Conservation (phyloP, 768 basidiomycete genomes). For the Tricholoma matsutake region DNA sequence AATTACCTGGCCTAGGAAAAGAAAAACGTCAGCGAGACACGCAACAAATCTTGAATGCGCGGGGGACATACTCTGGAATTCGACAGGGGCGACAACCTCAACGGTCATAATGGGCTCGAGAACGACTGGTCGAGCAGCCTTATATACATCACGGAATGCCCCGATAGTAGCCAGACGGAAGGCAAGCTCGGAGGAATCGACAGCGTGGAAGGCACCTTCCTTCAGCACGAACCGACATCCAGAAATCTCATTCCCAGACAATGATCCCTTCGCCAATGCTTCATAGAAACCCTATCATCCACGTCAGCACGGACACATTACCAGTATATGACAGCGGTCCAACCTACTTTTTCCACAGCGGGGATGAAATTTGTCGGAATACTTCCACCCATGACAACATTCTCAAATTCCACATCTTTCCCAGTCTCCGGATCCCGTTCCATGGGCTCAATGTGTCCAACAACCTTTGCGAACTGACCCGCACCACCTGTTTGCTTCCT, state of each 20-base stretch:
- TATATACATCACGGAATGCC: constrained; percentile 90
- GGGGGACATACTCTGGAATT: constrained; percentile 77
- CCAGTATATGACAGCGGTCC: background rate
- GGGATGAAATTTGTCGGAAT: constrained; percentile 92
- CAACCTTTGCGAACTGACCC: constrained; percentile 93
- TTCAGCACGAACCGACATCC: constrained; percentile 85
- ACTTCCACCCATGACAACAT: constrained; percentile 86
- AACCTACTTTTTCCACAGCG: constrained; percentile 82
- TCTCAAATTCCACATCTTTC: constrained; percentile 83
- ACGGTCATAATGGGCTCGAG: constrained; percentile 99
- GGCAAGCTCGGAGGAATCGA: constrained; percentile 95
- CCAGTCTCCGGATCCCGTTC: constrained; percentile 67
- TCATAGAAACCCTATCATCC: constrained; percentile 82
- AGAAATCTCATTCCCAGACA: constrained; percentile 85
- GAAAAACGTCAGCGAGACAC: constrained; percentile 1
- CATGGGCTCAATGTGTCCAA: constrained; percentile 91
- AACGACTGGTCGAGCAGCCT: constrained; percentile 71
- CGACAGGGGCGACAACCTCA: constrained; percentile 91
- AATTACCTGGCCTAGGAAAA: constrained; percentile 70
- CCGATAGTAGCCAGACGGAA: constrained; percentile 90
- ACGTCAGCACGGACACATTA: background rate
- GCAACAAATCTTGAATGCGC: background rate
- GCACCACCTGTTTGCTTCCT: constrained; percentile 99
- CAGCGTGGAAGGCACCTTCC: constrained; percentile 90
- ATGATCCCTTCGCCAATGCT: constrained; percentile 85